Evolutionary conservation across 1,139 yeast genomes (phyloP).

Genomic region (Insectozyma bohioensis): DNA sequence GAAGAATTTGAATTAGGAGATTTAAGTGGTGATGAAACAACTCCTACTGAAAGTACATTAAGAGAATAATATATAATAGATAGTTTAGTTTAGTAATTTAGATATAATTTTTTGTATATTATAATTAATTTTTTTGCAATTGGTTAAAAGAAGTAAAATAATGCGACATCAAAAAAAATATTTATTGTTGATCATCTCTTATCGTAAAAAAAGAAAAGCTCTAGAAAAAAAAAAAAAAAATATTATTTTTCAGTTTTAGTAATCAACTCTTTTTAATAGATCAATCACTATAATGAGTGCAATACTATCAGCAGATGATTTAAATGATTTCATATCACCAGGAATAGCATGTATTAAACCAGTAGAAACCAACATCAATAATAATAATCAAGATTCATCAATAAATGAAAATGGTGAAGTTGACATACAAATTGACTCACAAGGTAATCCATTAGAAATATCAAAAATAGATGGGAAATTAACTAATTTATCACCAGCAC

Average conservation of each 20-base stretch:
- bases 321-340: slow-evolving; percentile 92
- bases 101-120: neutral
- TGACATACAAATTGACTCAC: slow-evolving; percentile 64
- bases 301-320: slow-evolving; percentile 79
- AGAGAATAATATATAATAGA: slow-evolving; percentile 3
- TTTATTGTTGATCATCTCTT: too few species aligned
- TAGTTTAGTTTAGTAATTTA: too few species aligned
- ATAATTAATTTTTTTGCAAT: too few species aligned
- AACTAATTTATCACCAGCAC: slow-evolving; percentile 68
- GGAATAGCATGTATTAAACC: slow-evolving; percentile 93
- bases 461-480: slow-evolving; percentile 55
- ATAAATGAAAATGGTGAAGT: slow-evolving; percentile 37
- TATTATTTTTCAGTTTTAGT: slow-evolving; percentile 4
- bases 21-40: slow-evolving; percentile 25
- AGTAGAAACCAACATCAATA: slow-evolving; percentile 4
- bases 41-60: slow-evolving; percentile 1
- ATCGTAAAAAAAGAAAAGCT: slow-evolving; percentile 1
- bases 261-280: neutral
- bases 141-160: too few species aligned
- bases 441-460: slow-evolving; percentile 71
- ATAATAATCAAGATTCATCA: slow-evolving; percentile 2
- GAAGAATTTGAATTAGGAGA: slow-evolving; percentile 37
- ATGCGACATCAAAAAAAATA: too few species aligned
- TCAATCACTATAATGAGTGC: slow-evolving; percentile 65
- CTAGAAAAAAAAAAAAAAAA: slow-evolving; percentile 6